Base-by-base conservation (phyloP, 306 rosid genomes). In the Rubus parviflorus region DNA sequence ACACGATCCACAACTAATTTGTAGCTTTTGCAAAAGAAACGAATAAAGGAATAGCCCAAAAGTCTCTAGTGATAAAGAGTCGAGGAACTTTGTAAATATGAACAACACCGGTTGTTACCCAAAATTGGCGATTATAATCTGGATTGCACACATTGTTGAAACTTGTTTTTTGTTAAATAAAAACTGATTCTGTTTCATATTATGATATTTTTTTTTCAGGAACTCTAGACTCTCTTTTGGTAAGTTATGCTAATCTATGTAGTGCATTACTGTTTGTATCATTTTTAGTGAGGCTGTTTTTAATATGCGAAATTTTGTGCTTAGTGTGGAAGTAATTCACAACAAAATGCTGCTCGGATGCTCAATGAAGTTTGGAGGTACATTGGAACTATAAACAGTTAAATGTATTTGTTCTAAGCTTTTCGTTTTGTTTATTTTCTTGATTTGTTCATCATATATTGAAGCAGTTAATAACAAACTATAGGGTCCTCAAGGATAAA, bases 401-500 rank as follows among this genome's bases (percentile, higher is more conserved):
- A 37, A 62, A 66, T 77, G 62, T 14, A 75, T 43, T 73, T 84
- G 52, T 60, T 76, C 77, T 62, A 20, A 19, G 15, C 73, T 54
- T 72, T 68, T 74, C 48, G 75, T 69, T 65, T 80, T 81, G 70
- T 51, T 83, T 90, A 81, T 82, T 85, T 82, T 85, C 91, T 86
- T 90, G 97, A 90, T 90, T 76, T 89, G 76, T 87, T 83, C 90
- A 87, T 89, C 88, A 88, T 84, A 75, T 89, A 93, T 89, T 89
- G 93, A 90, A 90, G 94, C 93, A 86, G 98, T 93, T 93, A 83
- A 88, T 93, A 86, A 87, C 91, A 90, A 90, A 89, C 87, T 93
- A 89, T 86, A 93, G 98, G 98, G 94, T 90, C 82, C 98, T 93
- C 88, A 86, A 89, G 97, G 88, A 88, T 77, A 82, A 86, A 82